These are phyloP conservation scores for Balamuthia mandrillaris DNA, from an alignment of 208 protist genomes.

Conservation along the genomic window DNA sequence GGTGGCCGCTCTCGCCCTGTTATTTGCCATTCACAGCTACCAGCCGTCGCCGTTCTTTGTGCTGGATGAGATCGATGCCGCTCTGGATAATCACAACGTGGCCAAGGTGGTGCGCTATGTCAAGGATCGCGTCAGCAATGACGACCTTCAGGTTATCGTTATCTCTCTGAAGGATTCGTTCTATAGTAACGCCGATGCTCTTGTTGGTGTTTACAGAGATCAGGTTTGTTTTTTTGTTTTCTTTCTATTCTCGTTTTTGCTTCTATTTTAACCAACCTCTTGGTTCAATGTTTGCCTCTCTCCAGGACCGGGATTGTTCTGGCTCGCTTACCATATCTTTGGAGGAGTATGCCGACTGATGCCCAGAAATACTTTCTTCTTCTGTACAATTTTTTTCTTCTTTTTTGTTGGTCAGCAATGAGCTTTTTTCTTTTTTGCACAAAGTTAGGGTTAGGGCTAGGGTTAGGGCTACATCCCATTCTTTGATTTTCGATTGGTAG, in stretches of 20 bases:
- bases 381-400: no score
- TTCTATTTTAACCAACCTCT: neutral
- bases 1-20: constrained; percentile 94
- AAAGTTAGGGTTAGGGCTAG: no score
- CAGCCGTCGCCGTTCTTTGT: constrained; percentile 97
- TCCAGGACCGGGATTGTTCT: neutral
- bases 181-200: constrained; percentile 86
- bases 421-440: no score
- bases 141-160: constrained; percentile 91
- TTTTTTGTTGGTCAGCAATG: no score
- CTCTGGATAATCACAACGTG: constrained; percentile 95
- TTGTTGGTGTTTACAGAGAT: constrained; percentile 91
- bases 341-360: neutral
- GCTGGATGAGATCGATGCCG: constrained; percentile 98
- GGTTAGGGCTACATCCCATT: no score
- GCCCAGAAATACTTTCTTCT: no score
- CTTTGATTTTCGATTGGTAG: no score
- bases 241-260: neutral
- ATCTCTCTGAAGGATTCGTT: constrained; percentile 97
- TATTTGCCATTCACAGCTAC: constrained; percentile 94
- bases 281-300: neutral
- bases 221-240: neutral
- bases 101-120: constrained; percentile 90
- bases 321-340: neutral
- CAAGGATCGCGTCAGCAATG: constrained; percentile 46